Base-by-base conservation (phyloP, 108 stramenopile genomes). In the Schizochytrium sp. region DNA sequence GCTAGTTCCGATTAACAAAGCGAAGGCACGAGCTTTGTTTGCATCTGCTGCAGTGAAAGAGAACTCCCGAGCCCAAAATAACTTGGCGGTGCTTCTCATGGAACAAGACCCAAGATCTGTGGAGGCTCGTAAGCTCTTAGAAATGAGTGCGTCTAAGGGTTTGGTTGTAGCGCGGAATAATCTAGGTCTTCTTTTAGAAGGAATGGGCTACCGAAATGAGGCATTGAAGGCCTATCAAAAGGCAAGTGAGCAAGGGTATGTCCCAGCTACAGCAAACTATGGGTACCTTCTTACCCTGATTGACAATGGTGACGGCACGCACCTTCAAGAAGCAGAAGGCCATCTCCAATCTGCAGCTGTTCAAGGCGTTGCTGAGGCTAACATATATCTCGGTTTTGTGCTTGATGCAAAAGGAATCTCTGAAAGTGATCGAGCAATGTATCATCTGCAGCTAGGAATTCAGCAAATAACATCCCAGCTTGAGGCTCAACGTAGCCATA, bases 71-170 rank as follows among this genome's bases (percentile, higher is more conserved):
- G 76, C 76, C 3, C 76, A 83, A 53, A 83, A 83, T 28, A 83
- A 83, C 76, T 53, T 83, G 10, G 76, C 50, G 50, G 76, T 83
- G 13, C 28, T 83, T 0, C 76, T 83, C 3, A 55, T 83, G 76
- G 47, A 49, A 7, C 5, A 46, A 5, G 53, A 83, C 3, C 1
- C 47, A 5, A 0, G 10, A 10, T 83, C 50, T 49, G 50, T 13
- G 0, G 76, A 83, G 53, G 76, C 50, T 5, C 28, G 38, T 38
- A 5, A 53, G 28, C 76, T 83, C 5, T 40, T 83, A 12, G 76
- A 83, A 42, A 83, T 83, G 17, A 83, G 76, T 53, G 5, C 76
- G 49, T 47, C 76, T n/a, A 83, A 83, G 47, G 76, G 76, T n/a
- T 40, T 83, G 8, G 76, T 53, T 5, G 3, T 55, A 7, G 76